Conservation (phyloP, 371 early-diverging fungal species). For the Zychaea mexicana region DNA sequence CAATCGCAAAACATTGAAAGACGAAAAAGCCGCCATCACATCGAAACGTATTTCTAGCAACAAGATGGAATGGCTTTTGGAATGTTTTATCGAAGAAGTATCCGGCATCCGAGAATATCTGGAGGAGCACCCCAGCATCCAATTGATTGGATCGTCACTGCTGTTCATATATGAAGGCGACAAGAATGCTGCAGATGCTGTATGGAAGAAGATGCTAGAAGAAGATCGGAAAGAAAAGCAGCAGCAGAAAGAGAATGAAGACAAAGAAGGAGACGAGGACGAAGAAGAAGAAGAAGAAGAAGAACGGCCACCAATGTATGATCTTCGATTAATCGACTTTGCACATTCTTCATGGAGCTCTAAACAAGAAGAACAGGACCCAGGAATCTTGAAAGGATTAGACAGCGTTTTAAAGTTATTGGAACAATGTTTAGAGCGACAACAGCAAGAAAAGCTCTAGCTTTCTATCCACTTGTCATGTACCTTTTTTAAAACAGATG, state of each 20-base stretch:
- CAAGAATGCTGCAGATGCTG: constrained; percentile 46
- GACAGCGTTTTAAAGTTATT: constrained; percentile 28
- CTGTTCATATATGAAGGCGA: constrained; percentile 77
- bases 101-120: constrained; percentile 53
- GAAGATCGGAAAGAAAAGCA: constrained; percentile 35
- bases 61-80: constrained; percentile 59
- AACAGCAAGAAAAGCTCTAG: constrained; percentile 24
- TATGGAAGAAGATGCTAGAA: constrained; percentile 42
- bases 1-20: background rate
- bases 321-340: constrained; percentile 79
- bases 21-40: constrained; percentile 11
- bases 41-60: constrained; percentile 15
- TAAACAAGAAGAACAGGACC: constrained; percentile 33
- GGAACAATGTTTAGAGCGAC: constrained; percentile 22
- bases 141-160: constrained; percentile 68
- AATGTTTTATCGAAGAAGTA: constrained; percentile 62
- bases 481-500: background rate
- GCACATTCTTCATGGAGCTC: constrained; percentile 69
- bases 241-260: constrained; percentile 7
- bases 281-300: constrained; percentile 53
- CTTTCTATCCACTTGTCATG: too few relatives aligned
- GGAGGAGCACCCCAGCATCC: constrained; percentile 44
- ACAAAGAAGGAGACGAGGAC: constrained; percentile 25
- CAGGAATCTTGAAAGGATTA: constrained; percentile 34
- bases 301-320: constrained; percentile 46